These are phyloP conservation scores for Phoenix dactylifera DNA, from an alignment of 176 grass and related monocot species.

Conservation along the genomic window DNA sequence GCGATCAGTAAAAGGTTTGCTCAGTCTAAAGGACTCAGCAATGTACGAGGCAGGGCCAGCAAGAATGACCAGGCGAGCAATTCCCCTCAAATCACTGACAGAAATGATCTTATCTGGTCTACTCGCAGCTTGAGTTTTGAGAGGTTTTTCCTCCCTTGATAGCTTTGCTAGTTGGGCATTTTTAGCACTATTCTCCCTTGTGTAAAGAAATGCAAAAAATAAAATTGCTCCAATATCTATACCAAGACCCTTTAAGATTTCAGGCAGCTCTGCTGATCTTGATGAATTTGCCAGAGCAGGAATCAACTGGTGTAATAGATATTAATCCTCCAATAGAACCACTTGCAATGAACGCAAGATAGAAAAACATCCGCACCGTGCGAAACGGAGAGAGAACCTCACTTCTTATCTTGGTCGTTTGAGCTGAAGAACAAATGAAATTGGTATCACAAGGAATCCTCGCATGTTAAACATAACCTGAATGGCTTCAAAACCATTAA, in stretches of 20 bases:
- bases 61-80: slow-evolving; percentile 74
- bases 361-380: slow-evolving; percentile 93
- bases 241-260: slow-evolving; percentile 57
- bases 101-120: slow-evolving; percentile 31
- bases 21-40: slow-evolving; percentile 54
- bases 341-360: slow-evolving; percentile 84
- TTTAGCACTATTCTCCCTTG: slow-evolving; percentile 68
- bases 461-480: too few relatives aligned
- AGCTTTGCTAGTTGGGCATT: slow-evolving; percentile 68
- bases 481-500: too few relatives aligned
- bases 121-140: slow-evolving; percentile 61
- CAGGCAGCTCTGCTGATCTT: slow-evolving; percentile 20
- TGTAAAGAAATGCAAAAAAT: slow-evolving; percentile 79
- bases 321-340: slow-evolving; percentile 57
- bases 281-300: slow-evolving; percentile 42
- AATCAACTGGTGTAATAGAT: slow-evolving; percentile 47
- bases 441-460: too few relatives aligned
- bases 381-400: slow-evolving; percentile 86
- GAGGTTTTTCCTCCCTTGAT: slow-evolving; percentile 69
- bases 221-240: slow-evolving; percentile 67
- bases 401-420: slow-evolving; percentile 63
- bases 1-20: slow-evolving; percentile 47
- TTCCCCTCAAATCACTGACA: slow-evolving; percentile 61
- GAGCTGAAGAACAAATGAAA: slow-evolving; percentile 38
- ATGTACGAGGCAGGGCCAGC: slow-evolving; percentile 59